A percentile compares a stretch with the other conserved stretches of the same genome.
phyloP scores from a whole-genome alignment of 495 filamentous ascomycete genomes.

The Talaromyces nanjingensis region DNA sequence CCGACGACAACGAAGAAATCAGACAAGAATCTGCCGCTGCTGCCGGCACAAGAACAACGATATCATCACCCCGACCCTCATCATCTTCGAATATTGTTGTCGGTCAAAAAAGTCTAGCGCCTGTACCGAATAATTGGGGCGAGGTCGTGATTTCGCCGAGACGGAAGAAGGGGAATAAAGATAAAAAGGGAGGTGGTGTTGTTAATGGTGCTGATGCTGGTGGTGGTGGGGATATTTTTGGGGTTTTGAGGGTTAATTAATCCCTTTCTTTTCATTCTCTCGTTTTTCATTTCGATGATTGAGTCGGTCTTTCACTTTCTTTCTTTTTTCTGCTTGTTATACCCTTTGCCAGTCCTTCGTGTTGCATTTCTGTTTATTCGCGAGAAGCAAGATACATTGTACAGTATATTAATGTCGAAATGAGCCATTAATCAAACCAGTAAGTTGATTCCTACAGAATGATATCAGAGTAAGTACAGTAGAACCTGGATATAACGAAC shows the following conservation, averaged over 20 bases:
- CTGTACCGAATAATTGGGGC: constrained; percentile 40
- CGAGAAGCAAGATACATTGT: neutral
- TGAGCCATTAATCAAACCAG: no score
- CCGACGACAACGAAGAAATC: constrained; percentile 10
- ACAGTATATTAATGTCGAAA: neutral
- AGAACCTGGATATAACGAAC: no score
- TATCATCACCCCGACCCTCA: neutral
- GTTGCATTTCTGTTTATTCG: neutral
- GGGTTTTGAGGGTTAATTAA: constrained; percentile 35
- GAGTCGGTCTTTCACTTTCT: neutral
- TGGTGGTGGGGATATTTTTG: constrained; percentile 36
- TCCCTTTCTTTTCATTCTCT: constrained; percentile 6
- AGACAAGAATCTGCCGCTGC: neutral
- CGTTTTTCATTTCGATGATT: constrained; percentile 7
- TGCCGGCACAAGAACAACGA: no score
- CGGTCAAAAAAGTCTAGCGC: constrained; percentile 3
- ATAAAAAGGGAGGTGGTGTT: neutral
- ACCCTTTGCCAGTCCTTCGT: constrained; percentile 7
- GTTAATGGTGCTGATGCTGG: constrained; percentile 16
- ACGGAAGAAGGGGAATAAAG: constrained; percentile 19
- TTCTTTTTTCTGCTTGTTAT: constrained; percentile 1
- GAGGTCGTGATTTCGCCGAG: constrained; percentile 40
- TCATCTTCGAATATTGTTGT: neutral
- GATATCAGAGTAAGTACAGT: no score
- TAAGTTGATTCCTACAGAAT: no score